Conservation (phyloP, 2,329 filamentous ascomycete species). For the Diplodia seriata region DNA sequence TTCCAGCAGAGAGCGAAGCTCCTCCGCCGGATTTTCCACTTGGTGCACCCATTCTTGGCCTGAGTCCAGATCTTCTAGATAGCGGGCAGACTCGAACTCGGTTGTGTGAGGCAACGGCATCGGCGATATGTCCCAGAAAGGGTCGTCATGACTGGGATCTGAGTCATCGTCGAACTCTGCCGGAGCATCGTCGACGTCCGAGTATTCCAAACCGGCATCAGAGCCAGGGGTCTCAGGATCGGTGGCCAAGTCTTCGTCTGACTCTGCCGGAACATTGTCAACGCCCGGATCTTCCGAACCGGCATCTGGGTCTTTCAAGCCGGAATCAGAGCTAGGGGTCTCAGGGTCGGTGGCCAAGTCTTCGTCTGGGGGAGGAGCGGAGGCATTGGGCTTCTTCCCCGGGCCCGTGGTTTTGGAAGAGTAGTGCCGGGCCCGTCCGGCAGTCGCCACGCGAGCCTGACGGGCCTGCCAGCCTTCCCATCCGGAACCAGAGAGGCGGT, state of each 20-base stretch:
- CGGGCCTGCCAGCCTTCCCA: constrained; percentile 34
- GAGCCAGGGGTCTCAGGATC: background rate
- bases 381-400: background rate
- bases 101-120: background rate
- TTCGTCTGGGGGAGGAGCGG: background rate
- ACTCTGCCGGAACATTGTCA: background rate
- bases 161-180: background rate
- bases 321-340: background rate
- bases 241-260: background rate
- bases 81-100: background rate
- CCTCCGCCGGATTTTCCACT: background rate
- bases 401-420: constrained; percentile 36
- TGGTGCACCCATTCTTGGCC: background rate
- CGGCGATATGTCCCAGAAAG: constrained; percentile 6
- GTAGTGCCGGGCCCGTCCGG: constrained; percentile 36
- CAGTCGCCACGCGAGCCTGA: constrained; percentile 8
- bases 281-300: background rate
- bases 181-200: background rate
- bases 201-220: background rate
- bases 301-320: too few species aligned
- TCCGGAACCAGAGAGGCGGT: constrained; percentile 38
- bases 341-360: background rate
- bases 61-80: background rate
- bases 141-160: background rate
- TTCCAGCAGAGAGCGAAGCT: constrained; percentile 37